Conservation (phyloP, 768 basidiomycete genomes). For the Lactarius evosmus region DNA sequence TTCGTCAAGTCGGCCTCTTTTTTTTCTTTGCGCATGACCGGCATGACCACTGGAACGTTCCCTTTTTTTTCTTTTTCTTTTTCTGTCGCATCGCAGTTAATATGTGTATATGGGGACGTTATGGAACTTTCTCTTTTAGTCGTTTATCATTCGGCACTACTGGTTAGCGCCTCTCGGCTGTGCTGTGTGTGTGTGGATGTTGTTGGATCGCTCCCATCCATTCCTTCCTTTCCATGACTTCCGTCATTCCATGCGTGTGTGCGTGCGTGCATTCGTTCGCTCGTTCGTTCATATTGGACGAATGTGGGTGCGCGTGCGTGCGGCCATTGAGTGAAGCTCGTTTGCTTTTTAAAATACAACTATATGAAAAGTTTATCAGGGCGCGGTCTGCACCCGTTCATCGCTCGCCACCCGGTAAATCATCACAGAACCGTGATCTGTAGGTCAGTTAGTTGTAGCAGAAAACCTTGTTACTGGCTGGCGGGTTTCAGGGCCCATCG, state of each 20-base stretch:
- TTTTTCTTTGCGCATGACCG: too few relatives aligned
- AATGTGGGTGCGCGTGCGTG: not conserved
- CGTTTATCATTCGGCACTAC: not conserved
- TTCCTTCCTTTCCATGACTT: conserved; percentile 6
- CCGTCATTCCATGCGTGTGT: not conserved
- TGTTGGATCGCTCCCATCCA: not conserved
- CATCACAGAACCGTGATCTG: not conserved
- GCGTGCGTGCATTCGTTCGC: not conserved
- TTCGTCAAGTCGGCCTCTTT: conserved; percentile 11
- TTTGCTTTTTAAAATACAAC: too few relatives aligned
- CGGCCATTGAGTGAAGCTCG: not conserved
- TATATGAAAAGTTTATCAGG: not conserved
- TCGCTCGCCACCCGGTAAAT: conserved; percentile 4
- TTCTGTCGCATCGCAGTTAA: not conserved
- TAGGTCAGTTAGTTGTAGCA: too few relatives aligned
- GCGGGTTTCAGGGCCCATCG: too few relatives aligned
- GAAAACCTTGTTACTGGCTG: too few relatives aligned
- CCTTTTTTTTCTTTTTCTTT: conserved; percentile 4
- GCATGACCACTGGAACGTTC: conserved; percentile 22
- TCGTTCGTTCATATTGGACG: not conserved
- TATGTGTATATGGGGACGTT: not conserved
- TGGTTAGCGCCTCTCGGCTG: conserved; percentile 1
- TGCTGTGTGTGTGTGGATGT: too few relatives aligned
- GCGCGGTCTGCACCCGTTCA: not conserved
- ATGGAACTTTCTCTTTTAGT: conserved; percentile 10